A percentile compares a stretch with the other conserved stretches of the same genome.
Evolutionary conservation across 768 basidiomycete genomes (phyloP).

Genomic region (Serendipita sp.): DNA sequence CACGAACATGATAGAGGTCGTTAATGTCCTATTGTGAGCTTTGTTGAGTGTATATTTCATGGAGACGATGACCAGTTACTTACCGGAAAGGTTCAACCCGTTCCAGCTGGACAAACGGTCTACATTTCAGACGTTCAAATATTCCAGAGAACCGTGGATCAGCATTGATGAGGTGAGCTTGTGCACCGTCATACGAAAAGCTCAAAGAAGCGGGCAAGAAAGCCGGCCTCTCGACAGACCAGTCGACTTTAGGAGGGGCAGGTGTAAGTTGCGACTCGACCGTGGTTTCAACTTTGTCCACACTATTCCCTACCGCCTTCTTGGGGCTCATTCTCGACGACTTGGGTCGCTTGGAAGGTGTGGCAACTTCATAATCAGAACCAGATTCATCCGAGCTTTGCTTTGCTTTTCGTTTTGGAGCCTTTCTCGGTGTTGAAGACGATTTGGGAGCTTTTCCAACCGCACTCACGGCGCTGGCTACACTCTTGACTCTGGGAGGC

Average conservation of each 20-base stretch:
- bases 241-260: not conserved
- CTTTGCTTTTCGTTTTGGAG: not conserved
- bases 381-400: not conserved
- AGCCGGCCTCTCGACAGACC: conserved; percentile 11
- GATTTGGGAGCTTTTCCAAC: not conserved
- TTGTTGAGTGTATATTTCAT: no score
- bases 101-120: conserved; percentile 60
- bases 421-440: not conserved
- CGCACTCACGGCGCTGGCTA: not conserved
- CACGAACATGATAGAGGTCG: conserved; percentile 53
- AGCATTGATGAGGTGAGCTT: conserved; percentile 43
- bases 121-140: conserved; percentile 50
- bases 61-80: conserved; percentile 5
- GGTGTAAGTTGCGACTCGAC: not conserved
- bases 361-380: conserved; percentile 1
- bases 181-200: conserved; percentile 67
- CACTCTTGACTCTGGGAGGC: not conserved
- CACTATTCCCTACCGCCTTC: not conserved
- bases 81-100: conserved; percentile 72
- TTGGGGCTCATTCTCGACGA: not conserved
- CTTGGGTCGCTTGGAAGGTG: not conserved
- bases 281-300: not conserved
- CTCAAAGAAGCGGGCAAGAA: conserved; percentile 54
- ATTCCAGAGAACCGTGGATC: conserved; percentile 59
- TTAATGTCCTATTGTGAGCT: conserved; percentile 35